Evolutionary conservation across 2,329 filamentous ascomycete genomes (phyloP), one percentile per base, ranked within the genome.

Genomic region (Anthostomella pinea): DNA sequence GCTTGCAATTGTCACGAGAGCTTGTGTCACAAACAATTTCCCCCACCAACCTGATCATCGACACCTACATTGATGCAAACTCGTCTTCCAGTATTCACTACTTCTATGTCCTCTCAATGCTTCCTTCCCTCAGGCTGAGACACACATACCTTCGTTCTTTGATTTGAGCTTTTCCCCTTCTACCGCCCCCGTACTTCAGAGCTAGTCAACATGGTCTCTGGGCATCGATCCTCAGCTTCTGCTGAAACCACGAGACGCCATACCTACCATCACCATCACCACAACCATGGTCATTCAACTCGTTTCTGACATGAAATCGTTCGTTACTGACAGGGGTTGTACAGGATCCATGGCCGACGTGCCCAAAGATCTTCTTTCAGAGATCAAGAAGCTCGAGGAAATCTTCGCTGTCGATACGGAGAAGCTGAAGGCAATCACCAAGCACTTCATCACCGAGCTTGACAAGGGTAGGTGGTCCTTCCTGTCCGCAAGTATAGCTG

Each of bases 311-410:
- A 9, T 21, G 26, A 18, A 18, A 24, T 5, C 6, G 9, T 9
- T 18, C 8, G 21, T 22, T 28, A 30, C 33, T 43, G 8, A 48
- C 30, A 28, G 11, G 21, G 2, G 3, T 24, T 22, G 3, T 22
- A 35, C 51, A 95, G 89, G 88, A 61, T 95, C 90, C 47, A 87
- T 93, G 79, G 81, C 83, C 64, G 88, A 96, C 70, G 77, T 95
- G 65, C 90, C 91, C 48, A 85, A 88, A 69, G 82, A 88, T 65
- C 77, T 96, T 49, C 70, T 87, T 35, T 61, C 67, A 23, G 85
- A 96, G 68, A 90, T 97, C 59, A 81, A 86, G 63, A 74, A 78
- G 45, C 76, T 97, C 16, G 93, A 97, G 70, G 77, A 89, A 39
- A 65, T 84, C 35, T 95, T 98, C 66, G 85, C 82, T 8, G 81